phyloP scores from a whole-genome alignment of 106 monocot genomes.

The Posidonia australis region DNA sequence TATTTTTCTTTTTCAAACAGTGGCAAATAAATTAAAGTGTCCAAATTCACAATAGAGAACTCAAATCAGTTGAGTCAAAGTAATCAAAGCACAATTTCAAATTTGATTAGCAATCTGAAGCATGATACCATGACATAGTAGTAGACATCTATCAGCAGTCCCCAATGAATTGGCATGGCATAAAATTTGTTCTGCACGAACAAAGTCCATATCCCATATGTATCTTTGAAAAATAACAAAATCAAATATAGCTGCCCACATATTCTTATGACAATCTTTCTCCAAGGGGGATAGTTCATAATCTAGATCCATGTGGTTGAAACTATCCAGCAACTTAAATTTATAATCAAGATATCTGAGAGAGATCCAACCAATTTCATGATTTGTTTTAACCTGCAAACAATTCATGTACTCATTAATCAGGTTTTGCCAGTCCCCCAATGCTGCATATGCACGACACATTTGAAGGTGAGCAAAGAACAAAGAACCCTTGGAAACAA shows the following conservation, averaged over 20 bases:
- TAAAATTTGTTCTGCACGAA: constrained; percentile 53
- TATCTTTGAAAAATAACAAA: constrained; percentile 47
- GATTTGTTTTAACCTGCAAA: constrained; percentile 37
- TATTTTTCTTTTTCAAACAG: background rate
- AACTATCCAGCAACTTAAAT: constrained; percentile 30
- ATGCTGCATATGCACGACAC: constrained; percentile 59
- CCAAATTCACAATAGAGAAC: background rate
- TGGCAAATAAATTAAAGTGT: background rate
- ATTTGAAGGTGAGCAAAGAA: constrained; percentile 83
- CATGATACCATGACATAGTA: constrained; percentile 69
- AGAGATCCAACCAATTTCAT: constrained; percentile 64
- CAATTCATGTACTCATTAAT: constrained; percentile 57
- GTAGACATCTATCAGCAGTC: constrained; percentile 53
- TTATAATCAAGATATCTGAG: constrained; percentile 72
- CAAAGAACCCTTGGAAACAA: constrained; percentile 11
- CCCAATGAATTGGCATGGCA: constrained; percentile 34
- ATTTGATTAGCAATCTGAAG: background rate
- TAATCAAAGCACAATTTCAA: background rate
- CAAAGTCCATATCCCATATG: constrained; percentile 47
- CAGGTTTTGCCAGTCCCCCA: constrained; percentile 34
- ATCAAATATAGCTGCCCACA: constrained; percentile 54
- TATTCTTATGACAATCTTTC: constrained; percentile 16
- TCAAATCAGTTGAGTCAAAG: background rate
- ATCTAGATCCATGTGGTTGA: constrained; percentile 22
- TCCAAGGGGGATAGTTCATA: constrained; percentile 16